Evolutionary conservation across 148 eudicot species (phyloP).

Genomic region (Silene latifolia): DNA sequence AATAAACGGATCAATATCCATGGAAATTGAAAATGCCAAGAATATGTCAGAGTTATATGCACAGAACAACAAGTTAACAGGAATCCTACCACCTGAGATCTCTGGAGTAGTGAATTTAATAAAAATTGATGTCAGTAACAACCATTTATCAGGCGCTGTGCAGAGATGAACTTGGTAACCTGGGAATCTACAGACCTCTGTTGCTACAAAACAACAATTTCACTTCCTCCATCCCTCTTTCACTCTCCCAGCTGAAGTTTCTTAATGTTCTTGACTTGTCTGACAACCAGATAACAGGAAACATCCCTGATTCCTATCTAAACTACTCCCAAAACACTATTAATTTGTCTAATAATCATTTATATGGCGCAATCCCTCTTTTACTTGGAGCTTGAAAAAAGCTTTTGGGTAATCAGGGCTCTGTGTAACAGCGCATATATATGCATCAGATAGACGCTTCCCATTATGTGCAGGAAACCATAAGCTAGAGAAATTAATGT

Average conservation of each 20-base stretch:
- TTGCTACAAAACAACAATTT: conserved; percentile 59
- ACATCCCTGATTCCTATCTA: conserved; percentile 50
- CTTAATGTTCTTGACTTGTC: conserved; percentile 76
- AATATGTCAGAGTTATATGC: conserved; percentile 65
- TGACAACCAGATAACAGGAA: conserved; percentile 53
- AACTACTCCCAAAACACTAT: conserved; percentile 57
- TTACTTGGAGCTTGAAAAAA: conserved; percentile 46
- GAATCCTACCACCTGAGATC: conserved; percentile 58
- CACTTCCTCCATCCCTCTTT: conserved; percentile 58
- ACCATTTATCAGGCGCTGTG: conserved; percentile 62
- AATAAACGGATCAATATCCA: conserved; percentile 47
- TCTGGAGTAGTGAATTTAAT: conserved; percentile 51
- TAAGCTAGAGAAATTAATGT: conserved; percentile 35
- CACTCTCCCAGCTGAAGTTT: conserved; percentile 52
- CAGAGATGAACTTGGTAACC: conserved; percentile 56
- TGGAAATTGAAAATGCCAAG: conserved; percentile 47
- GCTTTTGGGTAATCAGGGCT: conserved; percentile 68
- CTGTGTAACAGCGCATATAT: conserved; percentile 40
- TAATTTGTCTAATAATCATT: conserved; percentile 66
- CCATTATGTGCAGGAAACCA: conserved; percentile 38
- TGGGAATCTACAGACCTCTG: conserved; percentile 48
- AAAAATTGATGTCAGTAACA: conserved; percentile 72
- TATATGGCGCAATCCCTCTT: conserved; percentile 67
- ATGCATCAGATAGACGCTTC: conserved; percentile 44
- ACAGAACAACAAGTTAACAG: conserved; percentile 65